Evolutionary conservation across 2,329 filamentous ascomycete species (phyloP), one percentile per base, ranked within the genome.

Genomic region (Blastomyces silverae): DNA sequence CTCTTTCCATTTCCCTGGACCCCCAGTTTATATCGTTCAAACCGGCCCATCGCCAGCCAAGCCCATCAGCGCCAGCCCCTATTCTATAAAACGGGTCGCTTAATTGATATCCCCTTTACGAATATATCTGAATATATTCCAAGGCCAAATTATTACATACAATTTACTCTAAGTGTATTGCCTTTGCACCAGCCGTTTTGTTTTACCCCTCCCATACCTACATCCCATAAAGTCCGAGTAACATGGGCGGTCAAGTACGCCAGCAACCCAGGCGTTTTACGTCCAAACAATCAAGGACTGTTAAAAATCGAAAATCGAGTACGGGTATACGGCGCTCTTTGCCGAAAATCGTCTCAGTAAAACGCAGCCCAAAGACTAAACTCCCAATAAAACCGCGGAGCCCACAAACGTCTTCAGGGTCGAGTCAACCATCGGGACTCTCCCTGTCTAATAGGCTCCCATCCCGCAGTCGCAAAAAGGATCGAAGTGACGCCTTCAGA

Each of bases 401-500:
- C 25, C 25, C 52, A 17, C 5, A 25, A 31, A 28, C 4, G 17
- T 3, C 13, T 55, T 17, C 25, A 20, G 25, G 25, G 17, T 31
- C 17, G 25, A 63, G 2, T n/a, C 46, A 56, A 46, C 31, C 34
- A 31, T 7, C 37, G 3, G 28, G 42, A 39, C 22, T 15, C 3
- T 31, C 53, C 8, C 15, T 53, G 4, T n/a, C 62, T 22, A 42
- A 44, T 5, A 59, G n/a, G 13, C 28, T 15, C 56, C 20, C 25
- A 22, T 7, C 25, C 39, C 56, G 25, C 37, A 64, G n/a, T 6
- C 53, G 44, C 11, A 59, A 48, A 31, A 62, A 62, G 48, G 53
- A 28, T 39, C 44, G 31, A 17, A 57, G 31, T 39, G 39, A 62
- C 20, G 50, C 56, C 13, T 53, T 28, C 17, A 65, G 64, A 15